Evolutionary conservation across 23 red algal species (phyloP), one percentile per base, ranked within the genome.

Genomic region (Gracilaria domingensis): DNA sequence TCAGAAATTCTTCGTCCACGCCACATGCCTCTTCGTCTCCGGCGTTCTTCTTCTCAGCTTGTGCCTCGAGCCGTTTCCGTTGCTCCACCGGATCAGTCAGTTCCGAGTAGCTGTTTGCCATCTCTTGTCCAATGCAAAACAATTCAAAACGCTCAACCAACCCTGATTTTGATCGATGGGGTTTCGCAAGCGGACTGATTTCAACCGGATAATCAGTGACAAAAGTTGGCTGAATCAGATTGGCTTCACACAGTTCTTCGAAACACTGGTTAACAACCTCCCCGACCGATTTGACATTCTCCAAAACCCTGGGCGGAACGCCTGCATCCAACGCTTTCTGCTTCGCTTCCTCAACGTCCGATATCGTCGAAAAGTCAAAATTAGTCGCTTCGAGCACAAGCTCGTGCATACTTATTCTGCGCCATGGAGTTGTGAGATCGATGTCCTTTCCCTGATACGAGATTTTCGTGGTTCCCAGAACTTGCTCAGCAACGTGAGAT

Each of bases 1-100:
- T 83, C 74, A 95, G 95, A 78, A 99, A 99, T 58, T 99, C 97
- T 74, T 99, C 97, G 56, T 99, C 97, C 25, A 92, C 91, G 12
- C 89, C 97, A 66, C 93, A 95, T 12, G 97, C 97, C 82, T 99
- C 97, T 71, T 95, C 89, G 62, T 99, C 97, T 21, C 97, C 97
- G 9, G 80, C 93, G 29, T 72, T 81, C 45, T 92, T 92, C 50
- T 99, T 95, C 58, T 78, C 69, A 29, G 90, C 89, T 55, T 95
- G 93, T 8, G 38, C 42, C 40, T 91, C 85, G 40, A 99, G 94
- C 18, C 97, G 93, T 28, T 45, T 75, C n/a, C 97, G 79, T 73
- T 99, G 97, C 20, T 95, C 96, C 1, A 95, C 61, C 30, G 96
- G 93, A 83, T 98, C 93, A 29, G 93, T 98, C 23, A 98, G 66